A percentile compares a stretch with the other conserved stretches of the same genome.
Conservation (phyloP, 2,329 filamentous ascomycete species). For the Hymenoscyphus fructigenus region DNA sequence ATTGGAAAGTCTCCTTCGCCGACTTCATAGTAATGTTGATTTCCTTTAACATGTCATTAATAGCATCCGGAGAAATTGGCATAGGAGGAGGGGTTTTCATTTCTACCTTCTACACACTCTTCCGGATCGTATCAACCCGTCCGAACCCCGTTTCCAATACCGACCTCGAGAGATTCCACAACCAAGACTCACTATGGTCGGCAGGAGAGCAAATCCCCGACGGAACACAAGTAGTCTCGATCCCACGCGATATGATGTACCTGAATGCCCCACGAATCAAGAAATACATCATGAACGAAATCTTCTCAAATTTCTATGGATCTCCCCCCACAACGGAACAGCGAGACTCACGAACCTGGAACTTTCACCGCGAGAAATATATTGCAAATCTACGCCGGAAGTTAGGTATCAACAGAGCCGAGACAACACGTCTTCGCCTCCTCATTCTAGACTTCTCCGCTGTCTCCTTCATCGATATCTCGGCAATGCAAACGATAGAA, state of each 20-base stretch:
- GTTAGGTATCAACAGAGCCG: conserved; percentile 15
- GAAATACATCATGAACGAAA: conserved; percentile 19
- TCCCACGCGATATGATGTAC: conserved; percentile 22
- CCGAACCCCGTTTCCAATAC: conserved; percentile 9
- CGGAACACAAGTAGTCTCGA: conserved; percentile 21
- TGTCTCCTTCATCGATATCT: conserved; percentile 14
- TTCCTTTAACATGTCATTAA: conserved; percentile 63
- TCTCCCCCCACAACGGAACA: conserved; percentile 1
- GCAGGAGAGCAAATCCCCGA: conserved; percentile 19
- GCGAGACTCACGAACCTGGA: conserved; percentile 16
- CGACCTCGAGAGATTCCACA: conserved; percentile 22
- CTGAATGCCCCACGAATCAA: conserved; percentile 24
- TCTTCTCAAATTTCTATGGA: conserved; percentile 19
- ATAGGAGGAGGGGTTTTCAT: conserved; percentile 18
- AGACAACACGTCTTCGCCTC: conserved; percentile 9
- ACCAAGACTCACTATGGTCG: conserved; percentile 14
- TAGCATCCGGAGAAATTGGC: conserved; percentile 59
- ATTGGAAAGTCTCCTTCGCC: conserved; percentile 63
- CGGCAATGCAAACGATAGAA: conserved; percentile 6
- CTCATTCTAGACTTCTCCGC: conserved; percentile 15
- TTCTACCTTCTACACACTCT: conserved; percentile 22
- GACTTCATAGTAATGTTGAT: conserved; percentile 65
- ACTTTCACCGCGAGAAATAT: conserved; percentile 18
- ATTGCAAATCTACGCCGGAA: conserved; percentile 16
- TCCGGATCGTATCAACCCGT: conserved; percentile 24